Percentiles rank a stretch among this genome's conserved stretches.
phyloP scores from a whole-genome alignment of 331 rosid genomes.

The Rhamnella rubrinervis region DNA sequence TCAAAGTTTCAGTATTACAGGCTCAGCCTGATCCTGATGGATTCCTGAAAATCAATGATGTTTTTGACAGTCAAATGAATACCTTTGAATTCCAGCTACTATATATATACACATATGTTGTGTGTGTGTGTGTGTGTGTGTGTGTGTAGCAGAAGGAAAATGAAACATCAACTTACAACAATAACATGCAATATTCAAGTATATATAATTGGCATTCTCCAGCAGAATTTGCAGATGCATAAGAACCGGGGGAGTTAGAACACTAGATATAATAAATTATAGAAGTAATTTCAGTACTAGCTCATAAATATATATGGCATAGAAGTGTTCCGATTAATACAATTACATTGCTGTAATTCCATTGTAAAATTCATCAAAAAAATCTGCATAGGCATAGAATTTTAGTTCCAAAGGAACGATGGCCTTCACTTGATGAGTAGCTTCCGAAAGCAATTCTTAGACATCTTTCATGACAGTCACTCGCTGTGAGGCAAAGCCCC shows the following conservation, averaged over 20 bases:
- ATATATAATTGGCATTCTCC: neutral
- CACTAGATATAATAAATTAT: too few relatives aligned
- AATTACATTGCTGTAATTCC: too few relatives aligned
- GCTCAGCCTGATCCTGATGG: too few relatives aligned
- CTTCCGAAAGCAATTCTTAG: neutral
- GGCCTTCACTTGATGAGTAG: neutral
- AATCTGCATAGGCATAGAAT: neutral
- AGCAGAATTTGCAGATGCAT: conserved; percentile 2
- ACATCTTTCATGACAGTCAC: neutral
- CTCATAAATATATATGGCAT: too few relatives aligned
- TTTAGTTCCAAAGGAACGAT: neutral
- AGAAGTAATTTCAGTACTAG: too few relatives aligned
- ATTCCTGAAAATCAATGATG: too few relatives aligned
- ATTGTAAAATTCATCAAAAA: neutral
- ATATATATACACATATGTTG: too few relatives aligned
- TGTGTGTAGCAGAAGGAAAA: too few relatives aligned
- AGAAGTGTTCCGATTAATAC: too few relatives aligned
- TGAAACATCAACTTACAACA: neutral
- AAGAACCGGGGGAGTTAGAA: neutral
- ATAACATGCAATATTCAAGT: neutral
- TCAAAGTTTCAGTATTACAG: neutral
- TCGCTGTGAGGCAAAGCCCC: neutral
- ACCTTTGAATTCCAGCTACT: too few relatives aligned
- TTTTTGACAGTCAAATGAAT: too few relatives aligned
- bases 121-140: too few relatives aligned